A percentile compares a stretch with the other conserved stretches of the same genome.
Evolutionary conservation across 805 yeast genomes (phyloP).

Genomic region (Komagataella populi): DNA sequence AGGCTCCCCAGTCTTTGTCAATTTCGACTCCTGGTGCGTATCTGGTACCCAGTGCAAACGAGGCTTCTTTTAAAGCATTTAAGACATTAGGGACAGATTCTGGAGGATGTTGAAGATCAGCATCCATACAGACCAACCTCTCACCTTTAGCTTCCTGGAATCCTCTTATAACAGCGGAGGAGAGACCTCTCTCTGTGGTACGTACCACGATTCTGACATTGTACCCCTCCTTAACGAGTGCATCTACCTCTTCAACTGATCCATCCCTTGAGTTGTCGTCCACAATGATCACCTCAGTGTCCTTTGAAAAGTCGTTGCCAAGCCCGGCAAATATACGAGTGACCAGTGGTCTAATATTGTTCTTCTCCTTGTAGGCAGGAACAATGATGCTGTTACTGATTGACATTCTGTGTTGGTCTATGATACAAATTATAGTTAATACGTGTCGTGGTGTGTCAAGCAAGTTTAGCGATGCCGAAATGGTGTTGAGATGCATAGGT

Average conservation of each 20-base stretch:
- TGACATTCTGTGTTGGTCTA: neutral
- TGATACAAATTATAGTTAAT: neutral
- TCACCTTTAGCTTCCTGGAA: conserved; percentile 32
- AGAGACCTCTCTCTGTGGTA: conserved; percentile 34
- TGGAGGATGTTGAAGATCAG: conserved; percentile 41
- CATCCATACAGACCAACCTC: conserved; percentile 37
- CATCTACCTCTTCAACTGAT: conserved; percentile 36
- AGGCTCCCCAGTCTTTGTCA: conserved; percentile 39
- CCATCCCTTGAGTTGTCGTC: conserved; percentile 40
- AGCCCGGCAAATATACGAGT: conserved; percentile 33
- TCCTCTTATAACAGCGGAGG: conserved; percentile 35
- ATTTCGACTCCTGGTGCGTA: conserved; percentile 42
- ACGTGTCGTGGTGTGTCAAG: neutral
- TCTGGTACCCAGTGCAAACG: conserved; percentile 36
- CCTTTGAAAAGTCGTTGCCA: conserved; percentile 25
- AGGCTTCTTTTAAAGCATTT: conserved; percentile 22
- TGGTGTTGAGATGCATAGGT: neutral
- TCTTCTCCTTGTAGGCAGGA: conserved; percentile 37
- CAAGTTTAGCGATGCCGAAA: neutral
- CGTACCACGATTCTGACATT: conserved; percentile 35
- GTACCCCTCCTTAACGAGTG: conserved; percentile 27
- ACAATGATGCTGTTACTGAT: conserved; percentile 22
- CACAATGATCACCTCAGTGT: conserved; percentile 33
- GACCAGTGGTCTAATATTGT: conserved; percentile 34
- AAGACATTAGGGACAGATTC: conserved; percentile 33